Evolutionary conservation across 1,284 basidiomycete species (phyloP), one percentile per base, ranked within the genome.

Genomic region (Puccinia horiana): DNA sequence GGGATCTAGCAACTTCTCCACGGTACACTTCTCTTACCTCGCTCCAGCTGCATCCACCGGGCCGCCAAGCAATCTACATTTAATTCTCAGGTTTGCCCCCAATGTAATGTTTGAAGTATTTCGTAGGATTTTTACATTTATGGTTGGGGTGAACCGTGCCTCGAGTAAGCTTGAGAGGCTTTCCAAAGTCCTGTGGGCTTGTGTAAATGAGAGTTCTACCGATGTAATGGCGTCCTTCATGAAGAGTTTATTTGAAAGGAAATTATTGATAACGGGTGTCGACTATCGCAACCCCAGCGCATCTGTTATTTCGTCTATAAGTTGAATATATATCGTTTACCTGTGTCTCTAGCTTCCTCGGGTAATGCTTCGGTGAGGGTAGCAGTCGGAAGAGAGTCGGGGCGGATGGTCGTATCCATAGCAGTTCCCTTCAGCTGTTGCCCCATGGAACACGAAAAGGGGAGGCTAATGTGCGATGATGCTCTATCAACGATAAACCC

Each of bases 191-290:
- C 42, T 44, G 16, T 44, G 16, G 54, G n/a, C n/a, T 26, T 56
- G 20, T 56, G 54, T 5, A 29, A 29, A 8, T 56, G 11, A 56
- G 54, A n/a, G 5, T 56, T n/a, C 54, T 8, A 56, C 54, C 12
- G 23, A n/a, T 56, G 44, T 20, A 23, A 52, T n/a, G 16, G 49
- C n/a, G 11, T 14, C 29, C 29, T 35, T 2, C 29, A 32, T 61
- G 63, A 37, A 65, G 63, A 65, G 37, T 42, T 65, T 42, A 20
- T 65, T 42, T 65, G 35, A 65, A 65, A 35, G 23, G 63, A 65
- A 65, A 65, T 40, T 18, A 42, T 65, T 29, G 9, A 20, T 65
- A 35, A 29, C 3, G 0, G 18, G 6, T 40, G 37, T 40, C 16
- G 63, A 65, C 35, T 65, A 18, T 65, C 37, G 37, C 63, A 37